Evolutionary conservation across 768 basidiomycete genomes (phyloP), one percentile per base, ranked within the genome.

Genomic region (Suillus placidus): DNA sequence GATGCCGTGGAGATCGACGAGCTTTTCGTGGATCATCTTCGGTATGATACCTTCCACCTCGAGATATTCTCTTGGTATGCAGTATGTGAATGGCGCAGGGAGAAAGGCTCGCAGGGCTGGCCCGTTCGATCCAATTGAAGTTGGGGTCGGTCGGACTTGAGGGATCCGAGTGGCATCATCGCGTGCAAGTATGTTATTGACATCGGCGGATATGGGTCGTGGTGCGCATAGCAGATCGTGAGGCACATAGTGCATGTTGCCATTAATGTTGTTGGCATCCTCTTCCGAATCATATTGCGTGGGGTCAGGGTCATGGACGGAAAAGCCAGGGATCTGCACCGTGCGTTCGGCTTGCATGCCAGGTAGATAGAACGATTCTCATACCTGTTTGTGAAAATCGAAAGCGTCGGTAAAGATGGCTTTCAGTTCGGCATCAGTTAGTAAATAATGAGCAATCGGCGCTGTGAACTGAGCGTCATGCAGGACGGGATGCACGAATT

Each of bases 71-170:
- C 32, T 56, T 7, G 34, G 20, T n/a, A 38, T 69, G 70, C 6
- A 72, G 67, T 51, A 71, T 40, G 45, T 76, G 73, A 77, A 80
- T 80, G 54, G 62, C 58, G 45, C 60, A 35, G 47, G 37, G 40
- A 37, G 52, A 49, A 16, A 30, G 14, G 60, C 40, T 32, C 18
- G 26, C 34, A 63, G 57, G 6, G 30, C n/a, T 26, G 35, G 18
- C 56, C 8, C 14, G 58, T 61, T 35, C 13, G 26, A 18, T 26
- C 26, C 30, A 2, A 12, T 58, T 23, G 23, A 8, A 58, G 62
- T 37, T 23, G 4, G 62, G 35, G 6, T 35, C 16, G 14, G 56
- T 26, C 4, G 56, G 37, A 18, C 56, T 26, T 18, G 4, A 26
- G 56, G 37, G 37, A 23, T 20, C n/a, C n/a, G 13, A 56, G 20